Percentiles rank a stretch among this genome's conserved stretches.
These are phyloP conservation scores for Blastocystis sp. DNA, from an alignment of 352 stramenopile genomes.

Conservation along the genomic window DNA sequence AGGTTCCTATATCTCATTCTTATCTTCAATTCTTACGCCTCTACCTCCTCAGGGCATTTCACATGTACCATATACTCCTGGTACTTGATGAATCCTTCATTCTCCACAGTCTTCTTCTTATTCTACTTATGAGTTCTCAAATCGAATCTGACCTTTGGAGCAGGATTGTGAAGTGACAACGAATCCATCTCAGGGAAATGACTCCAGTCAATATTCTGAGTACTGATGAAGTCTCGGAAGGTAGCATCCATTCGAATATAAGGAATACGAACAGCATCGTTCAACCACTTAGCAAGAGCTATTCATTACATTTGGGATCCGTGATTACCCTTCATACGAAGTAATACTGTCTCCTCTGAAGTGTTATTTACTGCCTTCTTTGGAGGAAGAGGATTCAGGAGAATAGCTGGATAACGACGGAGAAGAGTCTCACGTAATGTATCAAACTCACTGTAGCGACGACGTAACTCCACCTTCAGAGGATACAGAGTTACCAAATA, in stretches of 20 bases:
- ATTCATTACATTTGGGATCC: neutral
- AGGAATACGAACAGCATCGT: constrained; percentile 38
- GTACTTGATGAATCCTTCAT: constrained; percentile 57
- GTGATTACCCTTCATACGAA: constrained; percentile 32
- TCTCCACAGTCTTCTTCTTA: constrained; percentile 47
- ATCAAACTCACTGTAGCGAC: constrained; percentile 62
- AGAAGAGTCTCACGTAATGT: constrained; percentile 41
- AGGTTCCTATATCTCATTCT: neutral
- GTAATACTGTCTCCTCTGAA: constrained; percentile 21
- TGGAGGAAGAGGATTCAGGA: constrained; percentile 47
- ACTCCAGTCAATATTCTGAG: constrained; percentile 42
- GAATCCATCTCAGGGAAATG: constrained; percentile 32
- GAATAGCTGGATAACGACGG: constrained; percentile 44
- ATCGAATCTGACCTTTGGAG: neutral
- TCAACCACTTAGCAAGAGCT: constrained; percentile 53
- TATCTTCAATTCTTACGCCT: neutral
- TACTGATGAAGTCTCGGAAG: constrained; percentile 55
- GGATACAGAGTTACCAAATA: constrained; percentile 53
- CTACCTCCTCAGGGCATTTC: constrained; percentile 60
- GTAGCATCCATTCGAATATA: constrained; percentile 61
- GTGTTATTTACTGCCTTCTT: constrained; percentile 63
- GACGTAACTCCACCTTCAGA: constrained; percentile 49
- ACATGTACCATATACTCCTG: constrained; percentile 55
- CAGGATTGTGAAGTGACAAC: constrained; percentile 38
- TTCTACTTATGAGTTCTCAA: neutral